Base-by-base conservation (phyloP, 208 protist species). In the Balamuthia mandrillaris region DNA sequence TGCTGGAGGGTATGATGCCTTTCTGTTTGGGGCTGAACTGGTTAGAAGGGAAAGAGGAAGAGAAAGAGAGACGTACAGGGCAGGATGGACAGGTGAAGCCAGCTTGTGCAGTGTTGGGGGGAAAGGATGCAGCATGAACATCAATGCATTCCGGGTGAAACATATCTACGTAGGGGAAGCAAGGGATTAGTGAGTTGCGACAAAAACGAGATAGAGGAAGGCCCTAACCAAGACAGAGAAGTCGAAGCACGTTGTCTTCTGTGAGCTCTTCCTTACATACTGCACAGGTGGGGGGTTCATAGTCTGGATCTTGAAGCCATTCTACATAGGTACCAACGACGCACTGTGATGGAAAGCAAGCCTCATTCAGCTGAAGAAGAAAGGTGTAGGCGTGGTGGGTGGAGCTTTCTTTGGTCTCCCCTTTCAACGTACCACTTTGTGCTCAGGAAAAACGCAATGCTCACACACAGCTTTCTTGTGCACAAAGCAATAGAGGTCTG, bases 401-500 rank as follows among this genome's bases (percentile, higher is more conserved):
- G n/a, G n/a, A n/a, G n/a, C n/a, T n/a, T n/a, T n/a, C n/a, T n/a
- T n/a, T n/a, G n/a, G n/a, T n/a, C n/a, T n/a, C n/a, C n/a, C n/a
- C n/a, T n/a, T n/a, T n/a, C 21, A 5, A n/a, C 18, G 47, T 68
- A 85, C 81, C 21, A 56, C 56, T 24, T 75, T 70, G 52, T 85
- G 81, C 47, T 85, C 81, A 16, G 81, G 63, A 44, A 35, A 72
- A 27, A 85, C 74, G 58, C 81, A 85, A 3, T 49, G 52, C 33
- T 85, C 49, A 42, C 81, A 85, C 10, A 85, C 81, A 1, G 81
- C 81, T 60, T 85, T 85, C 58, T 85, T 85, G 68, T 85, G 81
- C 0, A 74, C 81, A 16, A 72, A 85, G 18, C 81, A 85, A 42
- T 74, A 85, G 58, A 85, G 60, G 81, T 85, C 81, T 12, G 81